phyloP scores from a whole-genome alignment of 352 stramenopile species.

The Albugo laibachii region DNA sequence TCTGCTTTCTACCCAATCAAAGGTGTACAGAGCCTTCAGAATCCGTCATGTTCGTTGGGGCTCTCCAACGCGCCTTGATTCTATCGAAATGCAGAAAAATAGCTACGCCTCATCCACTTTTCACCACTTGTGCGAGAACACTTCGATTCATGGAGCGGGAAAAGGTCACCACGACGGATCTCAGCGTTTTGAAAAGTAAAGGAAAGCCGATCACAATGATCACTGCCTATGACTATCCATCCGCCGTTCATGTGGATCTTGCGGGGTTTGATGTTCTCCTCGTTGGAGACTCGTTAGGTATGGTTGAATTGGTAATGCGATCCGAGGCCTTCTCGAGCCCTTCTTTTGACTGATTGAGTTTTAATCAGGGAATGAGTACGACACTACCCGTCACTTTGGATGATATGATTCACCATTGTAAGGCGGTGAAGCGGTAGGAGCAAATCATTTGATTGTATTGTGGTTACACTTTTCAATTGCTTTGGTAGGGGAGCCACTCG shows the following conservation, averaged over 20 bases:
- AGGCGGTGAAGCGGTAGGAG: slow-evolving; percentile 81
- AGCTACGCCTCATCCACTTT: no score
- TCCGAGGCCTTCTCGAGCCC: slow-evolving; percentile 13
- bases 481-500: slow-evolving; percentile 32
- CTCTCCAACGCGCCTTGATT: no score
- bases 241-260: slow-evolving; percentile 91
- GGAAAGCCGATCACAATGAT: slow-evolving; percentile 98
- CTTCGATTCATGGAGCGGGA: slow-evolving; percentile 68
- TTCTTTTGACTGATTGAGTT: slow-evolving; percentile 1
- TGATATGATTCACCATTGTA: slow-evolving; percentile 97
- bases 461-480: no score
- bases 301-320: slow-evolving; percentile 95
- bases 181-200: slow-evolving; percentile 82
- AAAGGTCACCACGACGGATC: slow-evolving; percentile 69
- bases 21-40: no score
- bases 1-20: no score
- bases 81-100: no score
- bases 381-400: slow-evolving; percentile 92
- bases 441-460: not conserved
- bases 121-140: slow-evolving; percentile 18
- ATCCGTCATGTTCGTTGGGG: no score
- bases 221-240: slow-evolving; percentile 96
- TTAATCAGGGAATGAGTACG: slow-evolving; percentile 54
- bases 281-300: slow-evolving; percentile 95
- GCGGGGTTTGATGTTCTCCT: slow-evolving; percentile 95